Evolutionary conservation across 768 basidiomycete genomes (phyloP), one percentile per base, ranked within the genome.

Genomic region (Exsudoporus frostii): DNA sequence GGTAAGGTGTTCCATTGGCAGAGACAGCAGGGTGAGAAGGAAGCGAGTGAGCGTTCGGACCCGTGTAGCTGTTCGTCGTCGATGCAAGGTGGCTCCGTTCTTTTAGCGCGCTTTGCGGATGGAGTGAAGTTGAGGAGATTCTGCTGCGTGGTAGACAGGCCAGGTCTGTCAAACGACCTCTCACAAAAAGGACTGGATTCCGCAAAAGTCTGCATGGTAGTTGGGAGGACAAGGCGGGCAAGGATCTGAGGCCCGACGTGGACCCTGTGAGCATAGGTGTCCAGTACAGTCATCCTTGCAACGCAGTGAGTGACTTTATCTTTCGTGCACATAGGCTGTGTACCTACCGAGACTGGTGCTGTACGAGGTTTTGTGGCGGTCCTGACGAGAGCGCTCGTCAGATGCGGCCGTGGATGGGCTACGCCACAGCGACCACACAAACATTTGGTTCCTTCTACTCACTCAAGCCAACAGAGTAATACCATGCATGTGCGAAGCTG

Each of bases 261-360:
- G 85, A 86, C 82, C 81, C 86, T 83, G 83, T 83, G 74, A 88
- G 81, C 88, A 90, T 91, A 80, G 84, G 88, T 83, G 57, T 63
- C 57, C 73, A 63, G 60, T 77, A 75, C 82, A 85, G 78, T 85
- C 88, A 90, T 88, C 79, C 86, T 88, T 63, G 29, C 34, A 51
- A 37, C 30, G 42, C 9, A 22, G n/a, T 61, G 47, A 67, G 56
- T 30, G 7, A 14, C 10, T 27, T 25, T 50, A n/a, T n/a, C 5
- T 33, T 48, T 43, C 34, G 33, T 30, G 11, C 24, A 42, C 20
- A 50, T 15, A 10, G 30, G 48, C 46, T 40, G 36, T 55, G 25
- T 37, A 69, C 76, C 37, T 61, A 79, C 78, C 78, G 78, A 74
- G 75, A 75, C 75, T 71, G 73, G 68, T 66, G 70, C 71, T 59